Evolutionary conservation across 495 filamentous ascomycete species (phyloP), one percentile per base, ranked within the genome.

Genomic region (Stereocaulon alpinum): DNA sequence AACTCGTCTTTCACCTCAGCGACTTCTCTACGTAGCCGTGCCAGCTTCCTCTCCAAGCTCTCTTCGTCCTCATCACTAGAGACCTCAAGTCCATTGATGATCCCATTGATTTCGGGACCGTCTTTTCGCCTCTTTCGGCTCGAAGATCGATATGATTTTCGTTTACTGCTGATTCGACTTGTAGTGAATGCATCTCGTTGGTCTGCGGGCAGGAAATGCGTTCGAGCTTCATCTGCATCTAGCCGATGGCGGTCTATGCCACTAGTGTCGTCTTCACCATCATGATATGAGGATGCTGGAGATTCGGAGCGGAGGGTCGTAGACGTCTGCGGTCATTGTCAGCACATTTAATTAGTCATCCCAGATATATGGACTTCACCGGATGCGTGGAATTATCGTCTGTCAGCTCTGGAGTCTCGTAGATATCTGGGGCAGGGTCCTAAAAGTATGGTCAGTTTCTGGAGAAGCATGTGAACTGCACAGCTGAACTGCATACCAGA

Each of bases 371-470:
- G 9, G n/a, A 50, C 53, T 66, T 67, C 58, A 94, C 88, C 34
- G 82, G 88, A 59, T 89, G 69, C 41, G 91, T 96, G 30, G 89
- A 95, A 54, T 79, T 85, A 68, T 93, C 91, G 66, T 96, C 89
- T 27, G 82, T 89, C 63, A 95, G 75, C 60, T 93, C 89, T 66
- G 91, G 91, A 49, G 91, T 96, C 74, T 95, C 91, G 74, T 96
- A 96, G 66, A 94, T 86, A 68, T 95, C 91, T 70, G 91, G 91
- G 27, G 90, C 88, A 27, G 82, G 84, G 69, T 96, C 91, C 89
- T 93, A 61, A 34, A 61, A 40, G 50, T 47, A 22, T 45, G 53
- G 56, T 70, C 55, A 70, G 61, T 53, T 34, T 37, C 12, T 45
- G 24, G 3, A 24, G 24, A 24, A 24, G 24, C 24, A 24, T 24